A percentile compares a stretch with the other conserved stretches of the same genome.
phyloP scores from a whole-genome alignment of 257 asterid species.

The Osmanthus fragrans region DNA sequence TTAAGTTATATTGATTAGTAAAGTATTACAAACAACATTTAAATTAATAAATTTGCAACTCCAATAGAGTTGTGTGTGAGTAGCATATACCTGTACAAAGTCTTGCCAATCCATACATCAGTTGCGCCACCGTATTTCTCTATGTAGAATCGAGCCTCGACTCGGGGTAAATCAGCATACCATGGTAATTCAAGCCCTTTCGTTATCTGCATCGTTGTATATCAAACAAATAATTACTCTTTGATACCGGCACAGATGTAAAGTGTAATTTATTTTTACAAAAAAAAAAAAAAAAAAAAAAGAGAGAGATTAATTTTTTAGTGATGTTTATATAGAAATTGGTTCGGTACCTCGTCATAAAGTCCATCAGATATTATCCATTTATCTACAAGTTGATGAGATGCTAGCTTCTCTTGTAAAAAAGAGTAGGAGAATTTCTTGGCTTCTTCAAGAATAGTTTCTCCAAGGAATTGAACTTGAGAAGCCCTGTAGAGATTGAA shows the following conservation, averaged over 20 bases:
- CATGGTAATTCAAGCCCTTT: slow-evolving; percentile 1
- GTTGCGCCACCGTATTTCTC: background rate
- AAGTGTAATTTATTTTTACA: background rate
- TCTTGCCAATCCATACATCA: background rate
- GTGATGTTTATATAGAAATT: too few relatives aligned
- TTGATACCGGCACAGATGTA: too few relatives aligned
- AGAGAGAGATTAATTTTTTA: too few relatives aligned
- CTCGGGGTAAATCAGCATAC: background rate
- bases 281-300: too few relatives aligned
- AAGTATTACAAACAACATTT: too few relatives aligned
- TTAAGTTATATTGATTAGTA: too few relatives aligned
- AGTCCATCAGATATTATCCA: slow-evolving; percentile 52
- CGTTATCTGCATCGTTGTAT: background rate
- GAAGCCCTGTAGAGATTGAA: slow-evolving; percentile 51
- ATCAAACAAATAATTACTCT: too few relatives aligned
- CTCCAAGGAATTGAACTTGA: slow-evolving; percentile 51
- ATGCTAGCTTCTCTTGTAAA: slow-evolving; percentile 23
- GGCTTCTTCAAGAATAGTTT: slow-evolving; percentile 50
- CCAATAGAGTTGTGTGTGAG: too few relatives aligned
- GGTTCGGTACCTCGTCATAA: slow-evolving; percentile 41
- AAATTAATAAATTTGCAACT: too few relatives aligned
- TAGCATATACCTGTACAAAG: background rate
- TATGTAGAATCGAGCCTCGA: background rate
- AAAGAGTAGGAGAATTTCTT: slow-evolving; percentile 30
- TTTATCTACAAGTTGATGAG: slow-evolving; percentile 35